Conservation (phyloP, 1,284 basidiomycete genomes). For the Singerocomus inundabilis region DNA sequence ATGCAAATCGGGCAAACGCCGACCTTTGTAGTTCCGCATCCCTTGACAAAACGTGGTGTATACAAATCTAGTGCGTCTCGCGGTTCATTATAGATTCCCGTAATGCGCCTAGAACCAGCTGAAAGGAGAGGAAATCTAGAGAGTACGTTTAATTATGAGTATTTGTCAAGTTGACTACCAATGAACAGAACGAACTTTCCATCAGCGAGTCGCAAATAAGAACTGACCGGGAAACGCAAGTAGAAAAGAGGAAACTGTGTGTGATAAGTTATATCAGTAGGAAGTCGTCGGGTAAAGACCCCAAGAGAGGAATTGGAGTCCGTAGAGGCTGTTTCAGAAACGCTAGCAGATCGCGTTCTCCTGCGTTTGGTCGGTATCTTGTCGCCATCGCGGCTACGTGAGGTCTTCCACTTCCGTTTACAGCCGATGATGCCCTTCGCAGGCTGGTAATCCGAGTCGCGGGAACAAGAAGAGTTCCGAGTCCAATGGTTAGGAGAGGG, state of each 20-base stretch:
- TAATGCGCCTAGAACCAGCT: slow-evolving; percentile 40
- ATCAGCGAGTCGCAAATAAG: slow-evolving; percentile 41
- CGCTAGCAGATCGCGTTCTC: slow-evolving; percentile 4
- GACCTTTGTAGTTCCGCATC: slow-evolving; percentile 64
- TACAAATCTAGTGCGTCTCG: slow-evolving; percentile 64
- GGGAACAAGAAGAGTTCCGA: slow-evolving; percentile 1
- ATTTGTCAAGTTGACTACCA: background rate
- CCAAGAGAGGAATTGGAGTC: slow-evolving; percentile 1
- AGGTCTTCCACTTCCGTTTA: slow-evolving; percentile 21
- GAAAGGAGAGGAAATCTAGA: slow-evolving; percentile 35
- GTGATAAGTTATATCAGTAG: slow-evolving; percentile 44
- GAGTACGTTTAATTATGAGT: slow-evolving; percentile 1
- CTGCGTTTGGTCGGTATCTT: slow-evolving; percentile 13
- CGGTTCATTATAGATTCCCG: slow-evolving; percentile 58
- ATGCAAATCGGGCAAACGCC: slow-evolving; percentile 78
- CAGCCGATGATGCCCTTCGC: slow-evolving; percentile 11
- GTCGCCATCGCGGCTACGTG: slow-evolving; percentile 9
- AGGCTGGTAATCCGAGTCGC: slow-evolving; percentile 17
- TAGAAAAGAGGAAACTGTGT: slow-evolving; percentile 58
- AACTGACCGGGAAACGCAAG: slow-evolving; percentile 60
- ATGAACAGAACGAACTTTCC: slow-evolving; percentile 28
- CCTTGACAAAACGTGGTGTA: slow-evolving; percentile 74
- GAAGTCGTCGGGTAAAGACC: slow-evolving; percentile 39
- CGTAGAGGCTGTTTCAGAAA: background rate
- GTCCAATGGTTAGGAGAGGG: background rate